These are phyloP conservation scores for Pilasporangium apinafurcum DNA, from an alignment of 352 stramenopile species.

Conservation along the genomic window DNA sequence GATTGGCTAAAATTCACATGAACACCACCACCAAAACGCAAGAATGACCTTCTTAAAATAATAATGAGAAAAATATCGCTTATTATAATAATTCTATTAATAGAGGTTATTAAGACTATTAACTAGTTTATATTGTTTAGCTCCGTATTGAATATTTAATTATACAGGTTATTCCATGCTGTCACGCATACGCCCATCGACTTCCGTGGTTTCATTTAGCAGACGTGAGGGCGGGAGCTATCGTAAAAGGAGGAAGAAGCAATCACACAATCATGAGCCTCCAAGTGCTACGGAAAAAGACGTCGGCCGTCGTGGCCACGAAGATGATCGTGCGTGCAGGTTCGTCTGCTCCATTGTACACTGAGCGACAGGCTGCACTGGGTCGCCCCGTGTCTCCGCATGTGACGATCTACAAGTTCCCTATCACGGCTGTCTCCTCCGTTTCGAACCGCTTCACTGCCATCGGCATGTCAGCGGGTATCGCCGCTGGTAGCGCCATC, in stretches of 20 bases:
- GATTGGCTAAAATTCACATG: conserved; percentile 8
- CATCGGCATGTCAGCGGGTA: conserved; percentile 78
- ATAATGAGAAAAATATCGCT: neutral
- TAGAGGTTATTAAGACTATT: too few species aligned
- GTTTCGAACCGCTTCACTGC: conserved; percentile 94
- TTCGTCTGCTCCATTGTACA: too few species aligned
- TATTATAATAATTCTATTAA: conserved; percentile 1
- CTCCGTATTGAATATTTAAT: neutral
- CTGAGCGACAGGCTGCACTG: conserved; percentile 76
- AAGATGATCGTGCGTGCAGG: too few species aligned
- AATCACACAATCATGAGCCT: conserved; percentile 22
- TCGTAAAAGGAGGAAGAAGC: too few species aligned
- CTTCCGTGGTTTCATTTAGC: neutral
- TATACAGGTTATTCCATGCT: neutral
- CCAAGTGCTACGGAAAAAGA: conserved; percentile 23
- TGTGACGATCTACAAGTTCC: conserved; percentile 95
- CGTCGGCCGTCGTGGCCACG: conserved; percentile 4
- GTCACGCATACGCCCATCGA: neutral
- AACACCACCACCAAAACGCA: conserved; percentile 7
- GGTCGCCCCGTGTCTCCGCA: conserved; percentile 93
- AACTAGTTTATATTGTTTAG: too few species aligned
- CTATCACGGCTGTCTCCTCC: conserved; percentile 88
- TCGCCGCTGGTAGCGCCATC: conserved; percentile 54
- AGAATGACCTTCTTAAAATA: conserved; percentile 1
- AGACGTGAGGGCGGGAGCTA: neutral